Evolutionary conservation across 2,329 filamentous ascomycete species (phyloP).

Genomic region (Trichoderma cornu-damae): DNA sequence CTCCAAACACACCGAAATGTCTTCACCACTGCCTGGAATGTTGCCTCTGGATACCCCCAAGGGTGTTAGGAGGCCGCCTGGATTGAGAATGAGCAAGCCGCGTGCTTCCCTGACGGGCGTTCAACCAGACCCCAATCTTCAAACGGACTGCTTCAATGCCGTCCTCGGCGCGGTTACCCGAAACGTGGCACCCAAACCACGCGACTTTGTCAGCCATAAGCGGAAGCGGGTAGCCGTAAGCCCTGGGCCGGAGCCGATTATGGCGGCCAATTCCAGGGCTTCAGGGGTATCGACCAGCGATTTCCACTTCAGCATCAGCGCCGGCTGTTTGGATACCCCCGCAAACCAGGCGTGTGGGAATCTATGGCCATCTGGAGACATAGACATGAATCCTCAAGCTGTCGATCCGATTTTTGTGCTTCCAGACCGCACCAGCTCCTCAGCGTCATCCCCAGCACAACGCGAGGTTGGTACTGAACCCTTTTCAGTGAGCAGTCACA

Average conservation of each 20-base stretch:
- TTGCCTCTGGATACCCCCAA: slow-evolving; percentile 34
- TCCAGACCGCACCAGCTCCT: slow-evolving; percentile 33
- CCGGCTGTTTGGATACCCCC: background rate
- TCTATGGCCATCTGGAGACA: background rate
- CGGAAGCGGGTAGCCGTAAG: slow-evolving; percentile 31
- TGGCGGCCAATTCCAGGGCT: background rate
- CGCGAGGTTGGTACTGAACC: slow-evolving; percentile 23
- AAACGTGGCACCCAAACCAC: slow-evolving; percentile 25
- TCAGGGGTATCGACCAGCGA: background rate
- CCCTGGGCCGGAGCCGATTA: slow-evolving; percentile 22
- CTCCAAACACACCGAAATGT: slow-evolving; percentile 37
- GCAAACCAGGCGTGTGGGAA: background rate
- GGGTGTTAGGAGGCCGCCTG: slow-evolving; percentile 15
- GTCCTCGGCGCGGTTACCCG: slow-evolving; percentile 33
- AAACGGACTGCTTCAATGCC: slow-evolving; percentile 29
- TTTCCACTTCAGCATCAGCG: background rate
- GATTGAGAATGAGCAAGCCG: slow-evolving; percentile 16
- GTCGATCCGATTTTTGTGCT: slow-evolving; percentile 21
- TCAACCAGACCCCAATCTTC: background rate
- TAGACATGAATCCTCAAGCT: background rate
- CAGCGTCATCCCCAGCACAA: slow-evolving; percentile 30
- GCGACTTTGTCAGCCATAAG: slow-evolving; percentile 28
- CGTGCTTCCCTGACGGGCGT: slow-evolving; percentile 1
- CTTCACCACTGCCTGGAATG: slow-evolving; percentile 42
- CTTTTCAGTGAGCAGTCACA: slow-evolving; percentile 29